Percentiles rank a stretch among this genome's conserved stretches.
Evolutionary conservation across 1,284 basidiomycete species (phyloP).

Genomic region (Rhizopogon parksii): DNA sequence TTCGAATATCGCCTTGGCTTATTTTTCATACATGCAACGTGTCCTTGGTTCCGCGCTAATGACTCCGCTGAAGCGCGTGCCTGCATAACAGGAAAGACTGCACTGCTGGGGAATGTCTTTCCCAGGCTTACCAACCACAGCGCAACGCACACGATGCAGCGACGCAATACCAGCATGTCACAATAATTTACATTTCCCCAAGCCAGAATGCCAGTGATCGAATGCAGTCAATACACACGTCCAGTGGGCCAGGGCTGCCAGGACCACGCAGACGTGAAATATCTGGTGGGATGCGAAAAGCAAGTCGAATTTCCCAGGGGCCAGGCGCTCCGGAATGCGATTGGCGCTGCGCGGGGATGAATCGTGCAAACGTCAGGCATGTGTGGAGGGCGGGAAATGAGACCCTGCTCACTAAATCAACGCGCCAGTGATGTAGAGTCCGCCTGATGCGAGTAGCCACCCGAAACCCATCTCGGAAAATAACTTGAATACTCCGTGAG

Average conservation of each 20-base stretch:
- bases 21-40: conserved; percentile 24
- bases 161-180: conserved; percentile 21
- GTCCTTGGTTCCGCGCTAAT: conserved; percentile 25
- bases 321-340: conserved; percentile 73
- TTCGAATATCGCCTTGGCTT: conserved; percentile 19
- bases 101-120: conserved; percentile 14
- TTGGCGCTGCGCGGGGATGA: conserved; percentile 50
- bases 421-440: conserved; percentile 70
- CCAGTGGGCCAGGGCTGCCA: too few relatives aligned
- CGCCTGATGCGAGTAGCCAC: conserved; percentile 64
- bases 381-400: conserved; percentile 22
- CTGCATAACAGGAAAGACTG: conserved; percentile 6
- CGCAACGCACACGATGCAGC: conserved; percentile 16
- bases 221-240: conserved; percentile 52
- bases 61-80: conserved; percentile 14
- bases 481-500: conserved; percentile 52
- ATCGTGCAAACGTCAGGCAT: conserved; percentile 20
- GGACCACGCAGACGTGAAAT: conserved; percentile 81
- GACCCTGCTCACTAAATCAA: conserved; percentile 67
- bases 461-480: conserved; percentile 60
- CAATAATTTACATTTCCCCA: conserved; percentile 27
- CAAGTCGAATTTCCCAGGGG: conserved; percentile 77
- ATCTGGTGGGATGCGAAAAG: conserved; percentile 81
- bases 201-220: conserved; percentile 47
- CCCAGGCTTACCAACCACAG: conserved; percentile 9